Evolutionary conservation across 495 filamentous ascomycete genomes (phyloP), one percentile per base, ranked within the genome.

Genomic region (Bombardia bombarda): DNA sequence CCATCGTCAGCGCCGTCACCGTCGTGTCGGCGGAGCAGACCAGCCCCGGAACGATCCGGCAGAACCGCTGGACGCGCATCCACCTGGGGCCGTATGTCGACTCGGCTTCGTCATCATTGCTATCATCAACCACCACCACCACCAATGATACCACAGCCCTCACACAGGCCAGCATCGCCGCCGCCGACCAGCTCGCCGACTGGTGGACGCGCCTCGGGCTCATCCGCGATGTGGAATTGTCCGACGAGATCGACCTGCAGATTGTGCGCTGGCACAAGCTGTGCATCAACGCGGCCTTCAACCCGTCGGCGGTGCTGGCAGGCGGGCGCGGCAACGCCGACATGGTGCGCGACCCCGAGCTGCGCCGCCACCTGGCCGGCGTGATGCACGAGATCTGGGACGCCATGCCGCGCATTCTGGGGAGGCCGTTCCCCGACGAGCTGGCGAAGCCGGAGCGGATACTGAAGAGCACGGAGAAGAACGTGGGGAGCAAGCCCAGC

Each of bases 241-340:
- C 66, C 25, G 57, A 61, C 45, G 74, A 79, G 51, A 51, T 68
- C 13, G 71, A 67, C 26, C 56, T 83, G 14, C 78, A 80, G 56
- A 58, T 67, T 12, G 66, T 81, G 13, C 58, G 79, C 3, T 83
- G 79, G 79, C 75, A 81, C 50, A 83, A 83, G 56, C 69, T 81
- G 19, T 72, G 68, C 45, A 82, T 81, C 58, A 83, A 83, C 54
- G 74, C 75, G 0, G 69, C 73, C 16, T 78, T 81, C 65, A 83
- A 83, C 58, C 75, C 78, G 3, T 77, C 73, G 5, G 71, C 78
- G 3, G 73, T 83, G 10, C 60, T 83, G 2, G 67, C 67, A 0
- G 75, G 73, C 16, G 75, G 77, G 0, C 51, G 62, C 3, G 69
- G 73, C 23, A 81, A 81, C 52, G 68, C 72, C 14, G 68, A 69